Evolutionary conservation across 2,329 filamentous ascomycete species (phyloP), one percentile per base, ranked within the genome.

Genomic region (Tetracladium maxilliforme): DNA sequence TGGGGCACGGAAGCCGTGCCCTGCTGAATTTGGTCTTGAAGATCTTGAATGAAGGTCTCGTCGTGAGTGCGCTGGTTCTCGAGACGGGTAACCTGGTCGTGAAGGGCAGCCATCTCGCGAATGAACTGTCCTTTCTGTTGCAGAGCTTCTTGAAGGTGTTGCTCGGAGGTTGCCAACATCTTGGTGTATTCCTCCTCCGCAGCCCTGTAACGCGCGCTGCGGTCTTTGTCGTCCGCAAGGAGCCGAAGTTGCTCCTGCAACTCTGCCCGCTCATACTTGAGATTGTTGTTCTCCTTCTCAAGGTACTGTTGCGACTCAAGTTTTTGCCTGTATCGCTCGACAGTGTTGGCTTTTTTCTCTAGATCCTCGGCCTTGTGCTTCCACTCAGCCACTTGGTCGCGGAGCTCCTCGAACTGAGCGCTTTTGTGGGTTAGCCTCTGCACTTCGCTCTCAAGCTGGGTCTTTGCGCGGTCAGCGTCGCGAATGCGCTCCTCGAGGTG

Each of bases 401-500:
- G 55, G 17, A 71, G 51, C 27, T 59, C 51, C 25, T 66, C 58
- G 3, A 58, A 51, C 26, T 59, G 56, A 20, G 58, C 52, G 17
- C 58, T 42, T 49, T 59, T 28, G 47, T 48, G 25, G 13, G 52
- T 54, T 16, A 69, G 46, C 20, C 48, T 47, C 25, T 52, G 46
- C 18, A 69, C 56, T 33, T 71, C 64, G 31, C 52, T 54, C 26
- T 52, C 45, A 16, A 66, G 42, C 15, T 47, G 52, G 21, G 54
- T 52, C 35, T 53, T 42, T 4, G 51, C 44, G 10, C 52, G 43
- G 11, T 52, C 50, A 32, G 61, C 48, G 16, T 62, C 56, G 29
- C 77, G 66, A 8, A 75, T 50, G 36, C 79, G 66, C 12, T 64
- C 61, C 44, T 86, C 79, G 36, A 82, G 67, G 14, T 59, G 64